Conservation (phyloP, 108 stramenopile genomes). For the Poteriospumella lacustris region DNA sequence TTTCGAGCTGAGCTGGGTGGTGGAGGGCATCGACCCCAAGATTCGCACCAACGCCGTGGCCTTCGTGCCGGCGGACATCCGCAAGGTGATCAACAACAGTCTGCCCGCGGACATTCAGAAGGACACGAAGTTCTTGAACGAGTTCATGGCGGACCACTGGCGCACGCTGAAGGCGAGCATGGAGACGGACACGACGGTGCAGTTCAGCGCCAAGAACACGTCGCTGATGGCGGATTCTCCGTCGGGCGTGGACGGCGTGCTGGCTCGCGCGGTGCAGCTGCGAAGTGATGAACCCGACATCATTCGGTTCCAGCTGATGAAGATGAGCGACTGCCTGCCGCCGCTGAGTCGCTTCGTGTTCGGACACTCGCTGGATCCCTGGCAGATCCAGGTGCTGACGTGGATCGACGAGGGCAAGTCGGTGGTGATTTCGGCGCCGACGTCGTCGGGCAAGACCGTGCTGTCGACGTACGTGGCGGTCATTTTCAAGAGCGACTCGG, state of each 20-base stretch:
- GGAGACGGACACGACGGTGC: neutral
- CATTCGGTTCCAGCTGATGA: slow-evolving; percentile 75
- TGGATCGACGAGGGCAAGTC: slow-evolving; percentile 81
- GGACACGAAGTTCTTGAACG: no score
- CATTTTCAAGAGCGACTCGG: slow-evolving; percentile 35
- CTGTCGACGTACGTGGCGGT: slow-evolving; percentile 85
- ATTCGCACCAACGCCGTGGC: no score
- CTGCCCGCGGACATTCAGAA: no score
- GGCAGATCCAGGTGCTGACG: slow-evolving; percentile 89
- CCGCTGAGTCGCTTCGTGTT: slow-evolving; percentile 92
- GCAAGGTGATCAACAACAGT: no score
- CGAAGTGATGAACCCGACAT: neutral
- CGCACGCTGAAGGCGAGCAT: neutral
- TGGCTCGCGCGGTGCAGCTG: neutral
- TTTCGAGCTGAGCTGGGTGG: neutral
- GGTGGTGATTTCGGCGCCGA: slow-evolving; percentile 95
- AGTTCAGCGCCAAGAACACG: neutral
- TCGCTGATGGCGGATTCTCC: neutral
- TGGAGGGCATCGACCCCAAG: neutral
- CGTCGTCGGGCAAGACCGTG: slow-evolving; percentile 96
- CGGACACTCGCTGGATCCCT: slow-evolving; percentile 81
- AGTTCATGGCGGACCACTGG: neutral
- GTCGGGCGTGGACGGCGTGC: neutral
- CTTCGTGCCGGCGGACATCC: no score
- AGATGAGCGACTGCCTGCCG: slow-evolving; percentile 93